Evolutionary conservation across 192 early-diverging fungal genomes (phyloP).

Genomic region (Mortierella hygrophila): DNA sequence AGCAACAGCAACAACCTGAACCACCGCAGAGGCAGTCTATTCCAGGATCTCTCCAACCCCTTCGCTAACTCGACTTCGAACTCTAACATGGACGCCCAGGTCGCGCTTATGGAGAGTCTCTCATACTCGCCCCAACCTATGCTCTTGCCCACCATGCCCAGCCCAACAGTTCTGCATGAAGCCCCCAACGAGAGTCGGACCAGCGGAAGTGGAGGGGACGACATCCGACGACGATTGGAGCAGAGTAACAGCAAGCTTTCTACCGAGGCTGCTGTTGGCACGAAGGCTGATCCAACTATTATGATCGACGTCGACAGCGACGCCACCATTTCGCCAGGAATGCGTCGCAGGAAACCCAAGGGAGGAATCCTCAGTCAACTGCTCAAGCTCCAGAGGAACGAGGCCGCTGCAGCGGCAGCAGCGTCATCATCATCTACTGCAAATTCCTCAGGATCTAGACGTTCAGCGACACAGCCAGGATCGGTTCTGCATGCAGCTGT

Average conservation of each 20-base stretch:
- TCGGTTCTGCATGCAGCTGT: conserved; percentile 28
- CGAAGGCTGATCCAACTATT: neutral
- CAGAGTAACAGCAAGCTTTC: conserved; percentile 3
- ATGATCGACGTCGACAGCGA: neutral
- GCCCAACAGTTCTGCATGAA: conserved; percentile 6
- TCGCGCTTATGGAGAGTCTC: conserved; percentile 22
- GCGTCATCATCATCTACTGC: conserved; percentile 1
- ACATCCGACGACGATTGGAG: conserved; percentile 10
- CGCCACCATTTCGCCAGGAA: neutral
- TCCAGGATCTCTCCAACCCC: conserved; percentile 30
- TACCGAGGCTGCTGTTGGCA: neutral
- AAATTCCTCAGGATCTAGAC: neutral
- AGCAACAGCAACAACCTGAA: neutral
- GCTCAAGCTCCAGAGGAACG: conserved; percentile 34
- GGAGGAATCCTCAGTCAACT: conserved; percentile 48
- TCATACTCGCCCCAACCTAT: conserved; percentile 27
- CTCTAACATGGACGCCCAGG: conserved; percentile 25
- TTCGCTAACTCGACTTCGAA: conserved; percentile 6
- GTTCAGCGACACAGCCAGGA: neutral
- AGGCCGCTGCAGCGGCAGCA: conserved; percentile 34
- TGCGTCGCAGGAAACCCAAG: conserved; percentile 45
- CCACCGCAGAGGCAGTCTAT: neutral
- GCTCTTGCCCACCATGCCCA: conserved; percentile 25
- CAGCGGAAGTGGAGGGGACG: neutral
- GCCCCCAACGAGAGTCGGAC: conserved; percentile 21